Base-by-base conservation (phyloP, 768 basidiomycete species). In the Macrolepiota dolichaula region DNA sequence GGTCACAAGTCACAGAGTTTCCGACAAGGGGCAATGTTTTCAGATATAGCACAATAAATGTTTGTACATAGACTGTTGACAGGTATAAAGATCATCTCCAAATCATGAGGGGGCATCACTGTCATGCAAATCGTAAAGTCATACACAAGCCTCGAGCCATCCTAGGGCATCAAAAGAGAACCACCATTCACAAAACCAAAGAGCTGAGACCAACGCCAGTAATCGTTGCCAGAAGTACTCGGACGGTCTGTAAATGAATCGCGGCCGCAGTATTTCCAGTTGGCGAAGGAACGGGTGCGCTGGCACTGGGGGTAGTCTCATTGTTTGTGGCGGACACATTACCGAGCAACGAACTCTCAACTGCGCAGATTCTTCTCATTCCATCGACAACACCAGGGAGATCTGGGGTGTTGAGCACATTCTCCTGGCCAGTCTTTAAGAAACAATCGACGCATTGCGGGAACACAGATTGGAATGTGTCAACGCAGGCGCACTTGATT, bases 361-460 rank as follows among this genome's bases (percentile, higher is more conserved):
- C 35, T 0, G 77, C 80, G 66, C 86, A 89, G 27, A 86, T 74
- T 25, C 74, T 72, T 40, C 79, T 77, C 67, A 87, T 79, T 36
- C 80, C 82, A 12, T 71, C 70, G 13, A 88, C 71, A 38, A 86
- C 71, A 9, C 70, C 68, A 4, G 85, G 81, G 2, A 85, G 73
- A 65, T 84, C 70, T 6, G 76, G 64, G 4, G 79, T 75, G 59
- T 79, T 73, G 22, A 87, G 71, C 25, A 85, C 73, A 27, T 77
- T 74, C 4, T 82, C 77, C 67, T 88, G 86, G 59, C 82, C 82
- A 0, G 86, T 88, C 65, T 76, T 69, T 60, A 79, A 76, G 71
- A 87, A 87, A 70, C 87, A 88, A 67, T 88, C 86, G 40, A 84
- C 84, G 62, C 86, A 89, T 75, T 88, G 85, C 38, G 86, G 86